Evolutionary conservation across 140 eudicot genomes (phyloP).

Genomic region (Anethum foeniculum): DNA sequence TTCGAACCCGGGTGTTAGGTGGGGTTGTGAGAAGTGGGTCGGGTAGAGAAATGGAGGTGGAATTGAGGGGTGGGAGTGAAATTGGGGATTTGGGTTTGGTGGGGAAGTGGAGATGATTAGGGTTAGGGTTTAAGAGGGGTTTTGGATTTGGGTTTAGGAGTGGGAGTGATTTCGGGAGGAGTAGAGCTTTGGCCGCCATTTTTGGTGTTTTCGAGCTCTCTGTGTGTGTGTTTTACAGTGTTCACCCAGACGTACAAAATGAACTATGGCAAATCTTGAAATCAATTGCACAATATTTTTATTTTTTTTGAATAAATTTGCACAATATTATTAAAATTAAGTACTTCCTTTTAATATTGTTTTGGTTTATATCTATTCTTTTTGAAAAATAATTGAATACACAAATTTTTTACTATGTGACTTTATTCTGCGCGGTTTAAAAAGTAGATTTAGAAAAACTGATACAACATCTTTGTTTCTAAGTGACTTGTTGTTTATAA

Average conservation of each 20-base stretch:
- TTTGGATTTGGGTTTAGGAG: neutral
- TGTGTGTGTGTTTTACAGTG: neutral
- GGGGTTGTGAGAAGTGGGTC: slow-evolving; percentile 36
- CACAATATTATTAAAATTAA: too few relatives aligned
- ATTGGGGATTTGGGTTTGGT: slow-evolving; percentile 4
- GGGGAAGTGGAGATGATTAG: slow-evolving; percentile 13
- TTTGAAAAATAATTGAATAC: too few relatives aligned
- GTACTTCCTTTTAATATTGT: too few relatives aligned
- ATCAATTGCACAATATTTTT: too few relatives aligned
- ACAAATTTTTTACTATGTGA: too few relatives aligned
- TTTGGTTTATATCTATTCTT: too few relatives aligned
- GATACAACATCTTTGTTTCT: too few relatives aligned
- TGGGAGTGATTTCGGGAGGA: slow-evolving; percentile 19
- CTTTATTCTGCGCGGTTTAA: too few relatives aligned
- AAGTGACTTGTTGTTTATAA: too few relatives aligned
- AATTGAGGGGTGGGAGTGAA: slow-evolving; percentile 13
- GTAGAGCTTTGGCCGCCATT: slow-evolving; percentile 36
- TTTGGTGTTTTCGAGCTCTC: neutral
- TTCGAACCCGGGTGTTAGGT: slow-evolving; percentile 53
- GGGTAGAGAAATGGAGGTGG: slow-evolving; percentile 31
- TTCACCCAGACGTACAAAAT: neutral
- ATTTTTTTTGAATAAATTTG: too few relatives aligned
- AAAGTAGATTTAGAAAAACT: too few relatives aligned
- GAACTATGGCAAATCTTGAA: too few relatives aligned
- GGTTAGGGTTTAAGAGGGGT: slow-evolving; percentile 15